These are phyloP conservation scores for Colletotrichum gloeosporioides DNA, from an alignment of 2,329 filamentous ascomycete species.

Conservation along the genomic window DNA sequence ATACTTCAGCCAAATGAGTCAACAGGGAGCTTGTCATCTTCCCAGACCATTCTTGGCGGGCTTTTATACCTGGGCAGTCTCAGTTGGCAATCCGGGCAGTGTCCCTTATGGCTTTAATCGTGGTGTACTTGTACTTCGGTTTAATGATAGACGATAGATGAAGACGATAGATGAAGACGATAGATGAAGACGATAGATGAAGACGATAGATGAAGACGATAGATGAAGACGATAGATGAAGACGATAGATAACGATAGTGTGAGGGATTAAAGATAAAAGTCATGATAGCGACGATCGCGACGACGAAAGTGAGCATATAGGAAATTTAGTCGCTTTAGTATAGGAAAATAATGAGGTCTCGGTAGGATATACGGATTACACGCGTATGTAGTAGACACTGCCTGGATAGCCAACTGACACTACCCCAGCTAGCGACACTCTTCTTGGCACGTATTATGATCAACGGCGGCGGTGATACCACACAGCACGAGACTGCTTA, in stretches of 20 bases:
- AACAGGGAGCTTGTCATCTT: neutral
- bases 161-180: rapidly evolving
- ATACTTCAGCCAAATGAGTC: neutral
- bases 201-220: rapidly evolving
- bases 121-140: neutral
- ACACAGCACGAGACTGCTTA: too few species aligned
- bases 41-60: neutral
- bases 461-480: too few species aligned
- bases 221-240: too few species aligned
- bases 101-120: neutral
- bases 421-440: too few species aligned
- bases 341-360: too few species aligned
- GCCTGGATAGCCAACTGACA: neutral
- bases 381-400: neutral
- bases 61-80: neutral
- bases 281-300: neutral
- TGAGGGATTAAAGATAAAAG: neutral
- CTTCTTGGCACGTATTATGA: too few species aligned
- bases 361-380: too few species aligned
- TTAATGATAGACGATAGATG: too few species aligned
- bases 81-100: too few species aligned
- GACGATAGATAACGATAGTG: neutral
- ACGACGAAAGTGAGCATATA: too few species aligned
- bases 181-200: rapidly evolving
- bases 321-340: too few species aligned